Conservation (phyloP, 1,284 basidiomycete species). For the Cutaneotrichosporon cutaneum region DNA sequence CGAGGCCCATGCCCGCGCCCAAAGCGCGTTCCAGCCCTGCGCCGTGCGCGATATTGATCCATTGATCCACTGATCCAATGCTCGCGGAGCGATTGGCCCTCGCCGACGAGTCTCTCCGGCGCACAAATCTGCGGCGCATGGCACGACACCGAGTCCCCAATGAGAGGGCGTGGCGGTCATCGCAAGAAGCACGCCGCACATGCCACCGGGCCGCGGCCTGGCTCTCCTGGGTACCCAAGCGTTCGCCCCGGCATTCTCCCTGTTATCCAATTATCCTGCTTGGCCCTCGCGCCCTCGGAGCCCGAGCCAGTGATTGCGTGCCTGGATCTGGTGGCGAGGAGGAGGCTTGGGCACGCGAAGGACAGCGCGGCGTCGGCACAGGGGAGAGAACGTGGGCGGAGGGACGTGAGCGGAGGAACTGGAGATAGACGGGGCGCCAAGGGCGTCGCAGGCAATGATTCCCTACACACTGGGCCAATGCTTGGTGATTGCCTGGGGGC, state of each 20-base stretch:
- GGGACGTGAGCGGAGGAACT: background rate
- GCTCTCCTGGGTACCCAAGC: background rate
- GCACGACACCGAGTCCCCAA: background rate
- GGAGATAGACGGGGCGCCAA: background rate
- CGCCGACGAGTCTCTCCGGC: background rate
- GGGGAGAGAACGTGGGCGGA: background rate
- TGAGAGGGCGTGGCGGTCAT: background rate
- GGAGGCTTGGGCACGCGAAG: background rate
- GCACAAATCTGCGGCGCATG: background rate
- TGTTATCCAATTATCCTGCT: background rate
- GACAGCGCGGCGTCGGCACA: background rate
- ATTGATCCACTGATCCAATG: background rate
- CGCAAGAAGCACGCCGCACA: too few relatives aligned
- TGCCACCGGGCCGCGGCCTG: background rate
- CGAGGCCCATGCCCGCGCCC: background rate
- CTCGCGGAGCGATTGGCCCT: background rate
- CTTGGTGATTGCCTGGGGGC: slow-evolving; percentile 3
- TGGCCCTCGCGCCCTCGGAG: background rate
- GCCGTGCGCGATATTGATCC: background rate
- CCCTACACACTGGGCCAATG: background rate
- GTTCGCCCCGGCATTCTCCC: background rate
- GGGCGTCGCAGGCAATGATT: too few relatives aligned
- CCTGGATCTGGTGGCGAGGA: background rate
- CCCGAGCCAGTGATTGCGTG: background rate
- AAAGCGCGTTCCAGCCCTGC: background rate